Conservation (phyloP, 208 protist species). For the Trypanosoma vivax region DNA sequence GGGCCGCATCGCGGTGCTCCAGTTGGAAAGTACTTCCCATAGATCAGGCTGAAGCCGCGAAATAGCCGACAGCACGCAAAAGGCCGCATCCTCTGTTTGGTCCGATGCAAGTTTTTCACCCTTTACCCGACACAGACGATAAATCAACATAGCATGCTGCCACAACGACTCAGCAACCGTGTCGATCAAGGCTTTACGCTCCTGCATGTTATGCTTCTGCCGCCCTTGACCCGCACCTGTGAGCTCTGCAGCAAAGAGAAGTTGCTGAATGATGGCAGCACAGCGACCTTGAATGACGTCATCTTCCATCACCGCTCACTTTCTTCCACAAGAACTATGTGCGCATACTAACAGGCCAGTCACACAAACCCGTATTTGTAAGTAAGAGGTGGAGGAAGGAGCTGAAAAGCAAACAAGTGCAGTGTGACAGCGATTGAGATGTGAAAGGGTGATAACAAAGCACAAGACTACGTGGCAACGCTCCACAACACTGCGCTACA, state of each 20-base stretch:
- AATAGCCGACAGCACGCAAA: constrained; percentile 51
- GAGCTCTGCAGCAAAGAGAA: constrained; percentile 19
- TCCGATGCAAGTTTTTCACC: constrained; percentile 14
- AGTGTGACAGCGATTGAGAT: too few relatives aligned
- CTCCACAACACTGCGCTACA: too few relatives aligned
- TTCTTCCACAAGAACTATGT: too few relatives aligned
- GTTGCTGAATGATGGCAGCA: constrained; percentile 30
- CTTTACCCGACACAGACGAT: constrained; percentile 48
- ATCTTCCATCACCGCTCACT: constrained; percentile 35
- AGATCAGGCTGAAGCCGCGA: constrained; percentile 30
- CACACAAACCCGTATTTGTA: too few relatives aligned
- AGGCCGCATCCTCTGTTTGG: constrained; percentile 52
- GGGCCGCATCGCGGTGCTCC: constrained; percentile 37
- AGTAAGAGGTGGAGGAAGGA: too few relatives aligned
- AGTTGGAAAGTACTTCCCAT: constrained; percentile 34
- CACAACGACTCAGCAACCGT: constrained; percentile 19
- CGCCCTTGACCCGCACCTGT: background rate
- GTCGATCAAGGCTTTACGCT: constrained; percentile 6
- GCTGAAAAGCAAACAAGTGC: too few relatives aligned
- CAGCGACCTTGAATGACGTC: constrained; percentile 43
- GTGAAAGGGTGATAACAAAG: too few relatives aligned
- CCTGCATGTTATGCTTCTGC: background rate
- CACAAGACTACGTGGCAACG: too few relatives aligned
- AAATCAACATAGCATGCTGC: constrained; percentile 45
- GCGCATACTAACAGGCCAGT: too few relatives aligned